Evolutionary conservation across 176 grass and related monocot species (phyloP), one percentile per base, ranked within the genome.

Genomic region (Alopecurus myosuroides): DNA sequence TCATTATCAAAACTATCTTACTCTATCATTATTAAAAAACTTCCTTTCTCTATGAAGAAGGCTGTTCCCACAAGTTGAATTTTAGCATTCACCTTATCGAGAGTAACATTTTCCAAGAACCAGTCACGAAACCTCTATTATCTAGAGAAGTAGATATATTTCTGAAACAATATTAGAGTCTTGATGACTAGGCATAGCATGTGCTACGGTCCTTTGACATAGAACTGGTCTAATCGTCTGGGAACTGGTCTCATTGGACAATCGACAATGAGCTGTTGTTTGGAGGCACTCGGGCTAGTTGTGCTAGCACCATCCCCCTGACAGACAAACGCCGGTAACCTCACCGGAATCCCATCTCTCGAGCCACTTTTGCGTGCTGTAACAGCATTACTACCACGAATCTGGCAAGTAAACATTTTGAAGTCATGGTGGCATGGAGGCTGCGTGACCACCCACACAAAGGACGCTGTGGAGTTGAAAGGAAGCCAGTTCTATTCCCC

Each of bases 381-480:
- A 81, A 74, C 55, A 52, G 85, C 68, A n/a, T n/a, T n/a, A 64
- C 48, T 4, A 9, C 34, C 55, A 49, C 36, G 77, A 8, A 36
- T 34, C 29, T 6, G 48, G 22, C 15, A 55, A 34, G 11, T 71
- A 13, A 46, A 35, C 40, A 25, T 74, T 34, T 74, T 9, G 7
- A 74, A 34, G 81, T 28, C 28, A 35, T 44, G 39, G 39, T 75
- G 20, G 76, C 67, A 73, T 36, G 77, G 52, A 31, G 68, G 77
- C 39, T 10, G 84, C 53, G 64, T 71, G 52, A 79, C 9, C 65
- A 80, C 52, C 9, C 76, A 86, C 65, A 71, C 40, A 48, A 62
- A 60, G 9, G 51, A 0, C 26, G 3, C 6, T 22, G 63, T 79
- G 53, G 65, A 84, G 70, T 64, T 84, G 82, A 50, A 25, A 50